phyloP scores from a whole-genome alignment of 2,329 filamentous ascomycete genomes.

The Clathrospora elynae region DNA sequence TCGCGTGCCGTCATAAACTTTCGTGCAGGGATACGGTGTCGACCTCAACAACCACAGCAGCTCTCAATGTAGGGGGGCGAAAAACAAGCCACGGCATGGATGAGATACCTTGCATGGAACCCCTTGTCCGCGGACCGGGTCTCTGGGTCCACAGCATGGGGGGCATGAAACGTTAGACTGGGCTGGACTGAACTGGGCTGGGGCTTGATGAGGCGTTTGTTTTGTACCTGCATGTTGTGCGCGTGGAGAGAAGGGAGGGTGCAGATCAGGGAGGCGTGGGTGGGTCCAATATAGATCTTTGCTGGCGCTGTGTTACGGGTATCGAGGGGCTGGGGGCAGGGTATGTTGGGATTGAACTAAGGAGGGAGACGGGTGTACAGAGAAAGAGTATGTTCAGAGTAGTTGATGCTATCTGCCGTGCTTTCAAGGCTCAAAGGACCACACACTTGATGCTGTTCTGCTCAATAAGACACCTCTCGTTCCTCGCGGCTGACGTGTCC shows the following conservation, averaged over 20 bases:
- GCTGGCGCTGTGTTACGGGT: not conserved
- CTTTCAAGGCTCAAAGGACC: too few species aligned
- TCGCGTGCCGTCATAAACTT: constrained; percentile 8
- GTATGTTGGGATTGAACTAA: not conserved
- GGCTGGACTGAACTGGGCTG: too few species aligned
- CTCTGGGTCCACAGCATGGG: constrained; percentile 5
- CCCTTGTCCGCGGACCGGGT: not conserved
- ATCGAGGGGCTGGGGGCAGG: not conserved
- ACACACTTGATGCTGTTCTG: too few species aligned
- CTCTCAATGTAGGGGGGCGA: not conserved
- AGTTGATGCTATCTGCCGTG: too few species aligned
- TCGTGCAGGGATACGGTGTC: too few species aligned
- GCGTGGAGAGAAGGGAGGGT: not conserved
- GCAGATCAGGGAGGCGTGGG: not conserved
- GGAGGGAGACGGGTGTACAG: not conserved
- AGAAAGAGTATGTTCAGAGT: too few species aligned
- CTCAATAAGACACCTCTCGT: too few species aligned
- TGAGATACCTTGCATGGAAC: too few species aligned
- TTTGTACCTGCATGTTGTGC: constrained; percentile 4
- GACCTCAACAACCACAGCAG: too few species aligned
- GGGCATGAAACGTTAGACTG: not conserved
- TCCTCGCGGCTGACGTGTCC: too few species aligned
- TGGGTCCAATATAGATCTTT: constrained; percentile 16
- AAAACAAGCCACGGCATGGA: too few species aligned
- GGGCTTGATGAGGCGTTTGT: too few species aligned